Evolutionary conservation across 116 monocot genomes (phyloP), one percentile per base, ranked within the genome.

Genomic region (Cymodocea nodosa): DNA sequence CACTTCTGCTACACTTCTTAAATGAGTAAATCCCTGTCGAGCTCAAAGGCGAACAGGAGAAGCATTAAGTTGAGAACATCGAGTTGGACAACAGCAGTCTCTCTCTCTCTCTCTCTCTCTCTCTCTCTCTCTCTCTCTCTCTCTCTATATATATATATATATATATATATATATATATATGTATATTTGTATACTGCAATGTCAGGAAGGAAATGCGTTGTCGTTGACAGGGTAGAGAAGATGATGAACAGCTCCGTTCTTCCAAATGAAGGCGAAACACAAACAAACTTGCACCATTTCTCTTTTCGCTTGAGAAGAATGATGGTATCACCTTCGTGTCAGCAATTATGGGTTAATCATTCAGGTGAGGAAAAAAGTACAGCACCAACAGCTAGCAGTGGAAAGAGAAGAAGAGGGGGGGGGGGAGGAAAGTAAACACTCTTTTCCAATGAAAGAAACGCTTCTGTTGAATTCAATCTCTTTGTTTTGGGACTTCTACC

Each of bases 311-410:
- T 54, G n/a, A 19, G 20, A 54, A 18, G 63, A 44, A 44, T 10
- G 18, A 17, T 30, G 30, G 30, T 30, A 30, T 30, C 30, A 66
- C 23, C 11, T 16, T 35, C 17, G 17, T 35, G 35, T 54, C 69
- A 37, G 58, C 59, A 69, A 69, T 70, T 70, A 70, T 70, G 52
- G 60, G 35, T 18, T 70, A 51, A 70, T 70, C 60, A 70, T 70
- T 59, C 70, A 44, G 51, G 10, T 14, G 10, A 10, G 51, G 19
- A 17, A 25, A 60, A 36, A 52, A 17, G 70, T 5, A 56, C 39
- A 24, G 40, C n/a, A 39, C 36, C 61, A 39, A 37, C 54, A 54
- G 7, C 44, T 44, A 44, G 44, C 44, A 44, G 11, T 10, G 12
- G 44, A 8, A 44, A 44, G 44, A 40, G 40, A 10, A 12, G 44